Evolutionary conservation across 2,329 filamentous ascomycete species (phyloP).

Genomic region (Neophaeococcomyces aloes): DNA sequence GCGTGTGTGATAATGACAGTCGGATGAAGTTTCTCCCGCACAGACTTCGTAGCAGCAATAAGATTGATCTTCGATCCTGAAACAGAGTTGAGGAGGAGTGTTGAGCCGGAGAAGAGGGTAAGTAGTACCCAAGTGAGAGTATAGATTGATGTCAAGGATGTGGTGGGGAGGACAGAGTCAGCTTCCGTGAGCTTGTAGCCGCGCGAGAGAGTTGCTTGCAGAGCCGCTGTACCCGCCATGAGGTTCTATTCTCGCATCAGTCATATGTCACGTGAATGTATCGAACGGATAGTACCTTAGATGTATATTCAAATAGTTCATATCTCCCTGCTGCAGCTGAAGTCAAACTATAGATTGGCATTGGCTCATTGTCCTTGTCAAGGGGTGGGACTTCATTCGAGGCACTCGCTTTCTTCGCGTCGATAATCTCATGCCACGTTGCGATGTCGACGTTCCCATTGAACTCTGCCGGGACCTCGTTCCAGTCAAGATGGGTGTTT

Average conservation of each 20-base stretch:
- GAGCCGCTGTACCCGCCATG: slow-evolving; percentile 71
- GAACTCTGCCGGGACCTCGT: slow-evolving; percentile 68
- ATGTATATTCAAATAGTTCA: slow-evolving; percentile 72
- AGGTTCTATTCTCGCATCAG: slow-evolving; percentile 49
- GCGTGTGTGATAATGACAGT: slow-evolving; percentile 44
- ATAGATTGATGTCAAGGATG: slow-evolving; percentile 69
- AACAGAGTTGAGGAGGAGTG: slow-evolving; percentile 79
- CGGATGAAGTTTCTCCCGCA: slow-evolving; percentile 49
- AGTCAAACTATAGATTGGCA: slow-evolving; percentile 35
- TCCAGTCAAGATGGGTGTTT: slow-evolving; percentile 91
- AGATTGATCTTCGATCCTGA: slow-evolving; percentile 64
- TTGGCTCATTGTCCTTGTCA: slow-evolving; percentile 42
- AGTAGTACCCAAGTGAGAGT: slow-evolving; percentile 69
- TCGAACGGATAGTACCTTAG: no score
- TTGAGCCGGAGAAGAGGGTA: slow-evolving; percentile 74
- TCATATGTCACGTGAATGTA: no score
- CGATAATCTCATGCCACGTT: slow-evolving; percentile 87
- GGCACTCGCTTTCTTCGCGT: slow-evolving; percentile 51
- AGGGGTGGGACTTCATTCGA: slow-evolving; percentile 55
- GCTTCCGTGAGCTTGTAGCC: slow-evolving; percentile 60
- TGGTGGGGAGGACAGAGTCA: slow-evolving; percentile 77
- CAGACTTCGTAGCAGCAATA: slow-evolving; percentile 53
- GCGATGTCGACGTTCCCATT: slow-evolving; percentile 65
- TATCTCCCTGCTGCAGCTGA: slow-evolving; percentile 36
- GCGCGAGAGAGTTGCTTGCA: slow-evolving; percentile 65